A percentile compares a stretch with the other conserved stretches of the same genome.
These are phyloP conservation scores for Torulaspora maleeae DNA, from an alignment of 805 yeast genomes.

Conservation along the genomic window DNA sequence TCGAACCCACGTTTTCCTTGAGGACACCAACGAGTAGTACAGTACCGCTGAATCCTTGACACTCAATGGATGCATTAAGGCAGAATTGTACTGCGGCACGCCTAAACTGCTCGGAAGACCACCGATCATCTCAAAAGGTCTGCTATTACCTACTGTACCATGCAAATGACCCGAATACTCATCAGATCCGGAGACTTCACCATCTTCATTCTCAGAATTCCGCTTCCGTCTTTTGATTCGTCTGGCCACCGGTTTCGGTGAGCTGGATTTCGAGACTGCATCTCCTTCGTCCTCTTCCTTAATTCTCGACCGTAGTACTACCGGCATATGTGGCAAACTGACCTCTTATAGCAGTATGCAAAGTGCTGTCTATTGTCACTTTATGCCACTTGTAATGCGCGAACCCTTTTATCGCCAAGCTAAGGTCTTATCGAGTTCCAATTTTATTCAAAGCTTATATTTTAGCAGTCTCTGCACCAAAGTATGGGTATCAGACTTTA, in stretches of 20 bases:
- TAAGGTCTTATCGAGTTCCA: too few species aligned
- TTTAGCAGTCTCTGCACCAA: too few species aligned
- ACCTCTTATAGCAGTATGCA: not conserved
- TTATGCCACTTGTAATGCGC: too few species aligned
- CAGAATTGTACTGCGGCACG: conserved; percentile 50
- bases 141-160: conserved; percentile 26
- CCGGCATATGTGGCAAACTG: conserved; percentile 9
- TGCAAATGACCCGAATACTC: conserved; percentile 1
- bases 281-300: conserved; percentile 8
- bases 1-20: conserved; percentile 64
- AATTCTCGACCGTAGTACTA: conserved; percentile 11
- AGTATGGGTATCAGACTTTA: too few species aligned
- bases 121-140: conserved; percentile 62
- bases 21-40: conserved; percentile 65
- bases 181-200: conserved; percentile 15
- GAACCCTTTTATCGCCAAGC: too few species aligned
- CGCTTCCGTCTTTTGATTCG: conserved; percentile 17
- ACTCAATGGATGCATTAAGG: conserved; percentile 60
- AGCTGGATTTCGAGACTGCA: conserved; percentile 3
- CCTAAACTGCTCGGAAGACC: conserved; percentile 64
- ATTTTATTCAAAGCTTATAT: too few species aligned
- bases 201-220: conserved; percentile 24
- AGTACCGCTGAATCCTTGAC: conserved; percentile 69
- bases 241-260: conserved; percentile 3
- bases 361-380: not conserved